Conservation (phyloP, 2,329 filamentous ascomycete genomes). For the Rutstroemia sp. region DNA sequence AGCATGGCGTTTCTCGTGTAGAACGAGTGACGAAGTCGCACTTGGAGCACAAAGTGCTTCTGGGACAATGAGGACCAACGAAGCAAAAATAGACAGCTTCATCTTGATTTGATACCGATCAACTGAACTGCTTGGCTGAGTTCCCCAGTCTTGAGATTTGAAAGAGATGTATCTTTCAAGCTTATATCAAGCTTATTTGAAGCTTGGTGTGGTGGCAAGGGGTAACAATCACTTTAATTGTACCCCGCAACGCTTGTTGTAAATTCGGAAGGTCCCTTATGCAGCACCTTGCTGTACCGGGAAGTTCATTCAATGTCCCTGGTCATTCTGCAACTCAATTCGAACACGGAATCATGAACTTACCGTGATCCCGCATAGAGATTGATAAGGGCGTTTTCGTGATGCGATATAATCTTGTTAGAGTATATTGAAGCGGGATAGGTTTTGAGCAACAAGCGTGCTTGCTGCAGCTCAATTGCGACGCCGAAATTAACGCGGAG, state of each 20-base stretch:
- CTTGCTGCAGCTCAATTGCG: no score
- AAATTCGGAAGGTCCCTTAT: slow-evolving; percentile 6
- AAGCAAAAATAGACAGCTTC: slow-evolving; percentile 1
- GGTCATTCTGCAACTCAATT: not conserved
- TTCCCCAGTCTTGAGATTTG: not conserved
- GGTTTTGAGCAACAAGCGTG: no score
- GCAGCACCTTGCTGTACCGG: slow-evolving; percentile 2
- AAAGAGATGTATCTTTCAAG: not conserved
- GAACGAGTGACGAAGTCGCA: not conserved
- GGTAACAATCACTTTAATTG: not conserved
- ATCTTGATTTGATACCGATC: slow-evolving; percentile 3
- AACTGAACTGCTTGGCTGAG: not conserved
- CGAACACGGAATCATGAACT: not conserved
- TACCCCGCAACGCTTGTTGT: slow-evolving; percentile 7
- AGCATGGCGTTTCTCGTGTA: slow-evolving; percentile 16
- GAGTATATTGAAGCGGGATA: no score
- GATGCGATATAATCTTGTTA: not conserved
- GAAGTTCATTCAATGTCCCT: not conserved
- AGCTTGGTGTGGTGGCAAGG: not conserved
- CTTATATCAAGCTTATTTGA: not conserved
- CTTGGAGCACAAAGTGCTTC: not conserved
- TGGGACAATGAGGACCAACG: not conserved
- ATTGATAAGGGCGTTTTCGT: not conserved
- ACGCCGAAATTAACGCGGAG: no score
- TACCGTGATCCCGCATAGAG: not conserved